These are phyloP conservation scores for Paraphaeosphaeria minitans DNA, from an alignment of 2,329 filamentous ascomycete genomes.

Conservation along the genomic window DNA sequence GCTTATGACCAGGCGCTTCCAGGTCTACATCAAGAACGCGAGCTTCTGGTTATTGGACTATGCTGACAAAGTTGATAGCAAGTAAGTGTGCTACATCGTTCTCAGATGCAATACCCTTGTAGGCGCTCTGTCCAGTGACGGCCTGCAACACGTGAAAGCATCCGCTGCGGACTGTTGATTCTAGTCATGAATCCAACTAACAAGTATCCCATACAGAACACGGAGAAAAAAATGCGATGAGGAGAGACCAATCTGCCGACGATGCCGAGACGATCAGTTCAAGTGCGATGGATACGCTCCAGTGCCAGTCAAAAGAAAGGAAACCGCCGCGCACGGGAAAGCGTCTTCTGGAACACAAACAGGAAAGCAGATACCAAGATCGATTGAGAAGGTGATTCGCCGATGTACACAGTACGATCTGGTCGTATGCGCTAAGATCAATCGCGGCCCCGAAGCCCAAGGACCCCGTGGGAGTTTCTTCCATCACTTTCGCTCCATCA, in stretches of 20 bases:
- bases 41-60: not conserved
- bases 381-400: not conserved
- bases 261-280: constrained; percentile 12
- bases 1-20: not conserved
- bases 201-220: constrained; percentile 1
- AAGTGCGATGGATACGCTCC: constrained; percentile 18
- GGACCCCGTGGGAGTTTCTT: constrained; percentile 3
- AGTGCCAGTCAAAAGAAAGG: not conserved
- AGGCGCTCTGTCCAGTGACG: not conserved
- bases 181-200: not conserved
- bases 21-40: no score
- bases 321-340: not conserved
- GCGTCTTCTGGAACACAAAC: not conserved
- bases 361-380: not conserved
- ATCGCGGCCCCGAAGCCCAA: not conserved
- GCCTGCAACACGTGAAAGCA: not conserved
- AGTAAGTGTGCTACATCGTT: not conserved
- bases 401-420: not conserved
- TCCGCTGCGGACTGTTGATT: not conserved
- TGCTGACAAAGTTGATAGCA: not conserved
- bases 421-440: not conserved
- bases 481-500: constrained; percentile 16
- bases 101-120: not conserved
- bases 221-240: constrained; percentile 19
- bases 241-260: constrained; percentile 17